Evolutionary conservation across 1,284 basidiomycete genomes (phyloP).

Genomic region (Bjerkandera adusta): DNA sequence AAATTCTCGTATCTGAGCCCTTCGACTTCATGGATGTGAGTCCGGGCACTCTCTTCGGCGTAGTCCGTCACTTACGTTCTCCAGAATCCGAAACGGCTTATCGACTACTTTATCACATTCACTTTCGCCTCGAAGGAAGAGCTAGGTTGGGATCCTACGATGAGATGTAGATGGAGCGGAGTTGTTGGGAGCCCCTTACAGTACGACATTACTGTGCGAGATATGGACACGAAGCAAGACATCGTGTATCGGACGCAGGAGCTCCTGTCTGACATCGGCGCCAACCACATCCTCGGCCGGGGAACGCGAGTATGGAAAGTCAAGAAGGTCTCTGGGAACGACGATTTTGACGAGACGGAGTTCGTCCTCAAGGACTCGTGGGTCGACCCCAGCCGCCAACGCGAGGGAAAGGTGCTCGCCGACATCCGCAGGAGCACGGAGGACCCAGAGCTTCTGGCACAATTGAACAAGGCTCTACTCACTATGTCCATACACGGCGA

Average conservation of each 20-base stretch:
- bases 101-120: background rate
- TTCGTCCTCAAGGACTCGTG: constrained; percentile 13
- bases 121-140: background rate
- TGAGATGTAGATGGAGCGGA: background rate
- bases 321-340: background rate
- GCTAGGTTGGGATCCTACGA: constrained; percentile 1
- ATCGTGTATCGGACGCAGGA: background rate
- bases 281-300: background rate
- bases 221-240: too few species aligned
- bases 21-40: background rate
- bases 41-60: too few species aligned
- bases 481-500: too few species aligned
- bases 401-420: background rate
- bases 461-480: constrained; percentile 19
- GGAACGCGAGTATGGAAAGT: constrained; percentile 10
- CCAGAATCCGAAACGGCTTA: background rate
- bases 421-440: background rate
- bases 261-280: background rate
- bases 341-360: background rate
- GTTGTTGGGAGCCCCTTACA: background rate
- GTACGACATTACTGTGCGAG: background rate
- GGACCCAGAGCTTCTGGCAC: too few species aligned
- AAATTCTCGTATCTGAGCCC: background rate
- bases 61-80: background rate
- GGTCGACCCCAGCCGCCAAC: background rate